phyloP scores from a whole-genome alignment of 2,329 filamentous ascomycete species.

The Drechslerella coelobrocha region DNA sequence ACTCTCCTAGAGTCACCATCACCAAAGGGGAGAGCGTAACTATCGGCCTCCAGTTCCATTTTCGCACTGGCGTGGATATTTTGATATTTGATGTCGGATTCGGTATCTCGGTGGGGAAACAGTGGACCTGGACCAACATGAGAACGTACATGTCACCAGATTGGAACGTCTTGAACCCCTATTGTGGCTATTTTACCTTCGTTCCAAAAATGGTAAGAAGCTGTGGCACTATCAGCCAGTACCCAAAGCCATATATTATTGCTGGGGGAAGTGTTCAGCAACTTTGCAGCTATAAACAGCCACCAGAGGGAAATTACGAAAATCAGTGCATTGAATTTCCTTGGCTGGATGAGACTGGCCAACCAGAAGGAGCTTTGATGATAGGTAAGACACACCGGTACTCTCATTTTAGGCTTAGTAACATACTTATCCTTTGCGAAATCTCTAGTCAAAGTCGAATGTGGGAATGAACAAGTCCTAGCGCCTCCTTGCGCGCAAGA shows the following conservation, averaged over 20 bases:
- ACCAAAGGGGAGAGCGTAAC: slow-evolving; percentile 27
- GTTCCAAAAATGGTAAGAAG: slow-evolving; percentile 43
- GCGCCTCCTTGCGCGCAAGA: slow-evolving; percentile 40
- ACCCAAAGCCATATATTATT: slow-evolving; percentile 1
- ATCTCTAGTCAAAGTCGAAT: slow-evolving; percentile 23
- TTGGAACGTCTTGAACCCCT: slow-evolving; percentile 30
- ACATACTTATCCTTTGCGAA: not conserved
- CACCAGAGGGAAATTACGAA: not conserved
- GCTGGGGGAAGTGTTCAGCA: slow-evolving; percentile 13
- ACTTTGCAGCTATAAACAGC: not conserved
- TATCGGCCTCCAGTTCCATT: slow-evolving; percentile 3
- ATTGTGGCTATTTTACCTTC: slow-evolving; percentile 41
- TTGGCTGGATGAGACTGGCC: slow-evolving; percentile 17
- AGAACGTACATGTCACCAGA: slow-evolving; percentile 14
- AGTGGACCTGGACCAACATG: slow-evolving; percentile 20
- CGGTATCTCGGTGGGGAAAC: slow-evolving; percentile 6
- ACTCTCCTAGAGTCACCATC: slow-evolving; percentile 19
- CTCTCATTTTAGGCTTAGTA: not conserved
- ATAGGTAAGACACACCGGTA: slow-evolving; percentile 15
- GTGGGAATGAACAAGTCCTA: slow-evolving; percentile 31
- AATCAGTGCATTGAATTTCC: slow-evolving; percentile 26
- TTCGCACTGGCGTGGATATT: not conserved
- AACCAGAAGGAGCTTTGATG: slow-evolving; percentile 27
- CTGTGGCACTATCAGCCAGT: slow-evolving; percentile 26
- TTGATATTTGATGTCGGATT: not conserved